Percentiles rank a stretch among this genome's conserved stretches.
phyloP scores from a whole-genome alignment of 164 flowering plant species.

The Umbellularia californica region DNA sequence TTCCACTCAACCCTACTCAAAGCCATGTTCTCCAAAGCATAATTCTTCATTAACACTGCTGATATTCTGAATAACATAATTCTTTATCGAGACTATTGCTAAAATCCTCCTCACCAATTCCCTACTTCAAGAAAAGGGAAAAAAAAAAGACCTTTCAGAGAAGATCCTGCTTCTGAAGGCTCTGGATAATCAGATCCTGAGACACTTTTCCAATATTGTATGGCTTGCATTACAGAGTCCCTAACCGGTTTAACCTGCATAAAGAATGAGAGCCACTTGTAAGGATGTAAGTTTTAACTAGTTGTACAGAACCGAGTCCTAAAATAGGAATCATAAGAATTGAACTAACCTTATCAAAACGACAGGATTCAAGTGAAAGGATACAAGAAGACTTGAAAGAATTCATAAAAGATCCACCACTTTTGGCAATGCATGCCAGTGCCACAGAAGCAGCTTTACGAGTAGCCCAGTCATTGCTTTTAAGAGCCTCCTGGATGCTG shows the following conservation, averaged over 20 bases:
- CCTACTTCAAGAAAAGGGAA: too few relatives aligned
- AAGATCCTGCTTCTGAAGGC: slow-evolving; percentile 77
- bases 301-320: slow-evolving; percentile 1
- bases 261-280: slow-evolving; percentile 11
- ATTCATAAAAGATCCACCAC: slow-evolving; percentile 39
- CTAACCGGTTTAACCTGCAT: slow-evolving; percentile 92
- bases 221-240: slow-evolving; percentile 64
- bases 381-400: slow-evolving; percentile 59
- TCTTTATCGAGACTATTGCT: too few relatives aligned
- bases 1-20: too few relatives aligned
- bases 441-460: slow-evolving; percentile 89
- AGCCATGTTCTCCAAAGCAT: too few relatives aligned
- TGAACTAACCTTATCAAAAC: slow-evolving; percentile 80
- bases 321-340: background rate
- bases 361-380: slow-evolving; percentile 72
- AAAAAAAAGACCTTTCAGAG: slow-evolving; percentile 52
- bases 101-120: too few relatives aligned
- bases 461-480: slow-evolving; percentile 80
- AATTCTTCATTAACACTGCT: too few relatives aligned
- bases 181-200: slow-evolving; percentile 53
- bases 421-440: slow-evolving; percentile 57
- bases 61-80: too few relatives aligned
- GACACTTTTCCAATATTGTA: slow-evolving; percentile 64
- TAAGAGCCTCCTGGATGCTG: slow-evolving; percentile 78
- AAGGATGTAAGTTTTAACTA: slow-evolving; percentile 11